Base-by-base conservation (phyloP, 352 stramenopile species). In the Phytophthora foliorum region DNA sequence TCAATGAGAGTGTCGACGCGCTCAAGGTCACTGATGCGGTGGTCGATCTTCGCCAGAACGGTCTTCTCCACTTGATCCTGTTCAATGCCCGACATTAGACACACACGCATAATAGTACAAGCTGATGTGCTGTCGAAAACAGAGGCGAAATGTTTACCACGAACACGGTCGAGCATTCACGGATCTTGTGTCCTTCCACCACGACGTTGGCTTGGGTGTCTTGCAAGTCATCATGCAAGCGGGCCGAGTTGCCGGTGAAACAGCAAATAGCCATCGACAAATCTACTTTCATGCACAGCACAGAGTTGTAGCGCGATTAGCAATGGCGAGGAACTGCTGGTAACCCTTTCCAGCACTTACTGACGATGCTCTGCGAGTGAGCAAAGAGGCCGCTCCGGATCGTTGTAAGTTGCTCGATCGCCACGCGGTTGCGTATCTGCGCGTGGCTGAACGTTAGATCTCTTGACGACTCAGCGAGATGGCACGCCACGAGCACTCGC, bases 391-490 rank as follows among this genome's bases (percentile, higher is more conserved):
- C 67, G 32, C 67, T 69, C 13, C 79, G 77, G 29, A 83, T 80
- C 3, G 71, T 64, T 36, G 59, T 44, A 7, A 94, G 69, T 4
- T 79, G 75, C 24, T 87, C 69, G 51, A 90, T 84, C 27, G 56
- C 72, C 6, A 54, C 44, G 14, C 57, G 69, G 55, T 81, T 88
- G 48, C 79, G 78, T 41, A 51, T 53, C 53, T 80, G 71, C 21
- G 78, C 82, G 32, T 84, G 73, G 27, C 74, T 72, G 64, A 89
- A 91, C 44, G 74, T 78, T 27, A 78, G 29, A 57, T 94, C 86
- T 61, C 67, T 76, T 11, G 86, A 84, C 13, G 75, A 73, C 34
- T 88, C 74, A 7, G 81, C 68, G 5, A 94, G 58, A 1, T 57
- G 82, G 29, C 75, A 81, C 2, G 64, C 72, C 32, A 94, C 79